These are phyloP conservation scores for Acer negundo DNA, from an alignment of 345 rosid species.

Conservation along the genomic window DNA sequence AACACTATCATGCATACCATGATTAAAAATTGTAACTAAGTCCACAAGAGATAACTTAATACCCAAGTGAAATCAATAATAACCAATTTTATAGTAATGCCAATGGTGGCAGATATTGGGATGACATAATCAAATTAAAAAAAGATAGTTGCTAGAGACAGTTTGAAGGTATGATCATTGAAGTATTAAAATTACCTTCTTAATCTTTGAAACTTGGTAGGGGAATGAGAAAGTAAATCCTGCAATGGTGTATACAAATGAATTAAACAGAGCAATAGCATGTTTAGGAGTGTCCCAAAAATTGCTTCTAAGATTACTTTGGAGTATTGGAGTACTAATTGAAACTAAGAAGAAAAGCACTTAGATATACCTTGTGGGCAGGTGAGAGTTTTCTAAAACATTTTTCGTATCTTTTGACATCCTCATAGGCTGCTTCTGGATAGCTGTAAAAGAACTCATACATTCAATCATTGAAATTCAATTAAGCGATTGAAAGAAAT, in stretches of 20 bases:
- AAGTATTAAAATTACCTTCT: constrained; percentile 47
- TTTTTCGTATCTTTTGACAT: constrained; percentile 78
- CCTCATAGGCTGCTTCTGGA: constrained; percentile 88
- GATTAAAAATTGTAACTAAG: neutral
- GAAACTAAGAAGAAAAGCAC: neutral
- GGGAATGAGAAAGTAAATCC: constrained; percentile 71
- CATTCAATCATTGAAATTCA: neutral
- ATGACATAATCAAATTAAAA: neutral
- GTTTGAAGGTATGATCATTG: too few species aligned
- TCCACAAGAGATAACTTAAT: neutral
- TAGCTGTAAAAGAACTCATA: constrained; percentile 44
- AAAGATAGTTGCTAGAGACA: neutral
- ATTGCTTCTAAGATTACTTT: too few species aligned
- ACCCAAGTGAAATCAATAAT: neutral
- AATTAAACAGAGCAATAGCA: too few species aligned
- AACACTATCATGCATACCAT: too few species aligned
- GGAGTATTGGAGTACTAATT: too few species aligned
- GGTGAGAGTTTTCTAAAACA: constrained; percentile 74
- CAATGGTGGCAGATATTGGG: too few species aligned
- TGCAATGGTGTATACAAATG: constrained; percentile 26
- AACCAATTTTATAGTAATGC: neutral
- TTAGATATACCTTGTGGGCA: constrained; percentile 60
- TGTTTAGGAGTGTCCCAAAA: too few species aligned
- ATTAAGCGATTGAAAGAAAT: too few species aligned
- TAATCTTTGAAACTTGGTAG: constrained; percentile 61